Evolutionary conservation across 257 asterid species (phyloP).

Genomic region (Striga asiatica): DNA sequence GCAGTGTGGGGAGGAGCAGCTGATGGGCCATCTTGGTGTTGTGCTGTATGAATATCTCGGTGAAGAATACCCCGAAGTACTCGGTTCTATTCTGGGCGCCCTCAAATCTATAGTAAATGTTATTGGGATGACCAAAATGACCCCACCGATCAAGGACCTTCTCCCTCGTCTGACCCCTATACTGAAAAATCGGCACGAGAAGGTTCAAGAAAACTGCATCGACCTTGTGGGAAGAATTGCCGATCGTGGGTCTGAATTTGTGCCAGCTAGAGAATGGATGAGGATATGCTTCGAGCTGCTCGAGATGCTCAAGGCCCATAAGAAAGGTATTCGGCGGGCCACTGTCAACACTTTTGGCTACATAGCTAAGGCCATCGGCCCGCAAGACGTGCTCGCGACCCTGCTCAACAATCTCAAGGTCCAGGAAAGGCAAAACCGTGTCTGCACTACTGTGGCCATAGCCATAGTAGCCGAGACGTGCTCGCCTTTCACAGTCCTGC

Average conservation of each 20-base stretch:
- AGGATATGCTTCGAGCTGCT: constrained; percentile 79
- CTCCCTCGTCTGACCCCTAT: constrained; percentile 78
- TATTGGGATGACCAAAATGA: constrained; percentile 83
- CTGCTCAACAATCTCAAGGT: constrained; percentile 69
- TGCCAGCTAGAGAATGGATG: constrained; percentile 88
- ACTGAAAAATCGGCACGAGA: constrained; percentile 75
- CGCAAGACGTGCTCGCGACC: constrained; percentile 77
- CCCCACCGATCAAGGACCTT: constrained; percentile 72
- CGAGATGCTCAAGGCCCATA: constrained; percentile 84
- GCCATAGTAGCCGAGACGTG: constrained; percentile 89
- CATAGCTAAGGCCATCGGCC: constrained; percentile 77
- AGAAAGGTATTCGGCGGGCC: constrained; percentile 72
- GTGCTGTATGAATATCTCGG: constrained; percentile 67
- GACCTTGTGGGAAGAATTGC: constrained; percentile 82
- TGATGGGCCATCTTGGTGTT: constrained; percentile 83
- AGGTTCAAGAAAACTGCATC: constrained; percentile 76
- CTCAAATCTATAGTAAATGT: constrained; percentile 76
- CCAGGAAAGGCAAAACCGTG: constrained; percentile 80
- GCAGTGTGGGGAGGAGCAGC: constrained; percentile 69
- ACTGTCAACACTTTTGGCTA: constrained; percentile 78
- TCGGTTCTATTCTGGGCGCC: constrained; percentile 74
- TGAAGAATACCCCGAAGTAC: constrained; percentile 75
- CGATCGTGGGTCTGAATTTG: constrained; percentile 77
- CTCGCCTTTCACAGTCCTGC: constrained; percentile 70
- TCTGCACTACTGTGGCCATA: constrained; percentile 80